phyloP scores from a whole-genome alignment of 768 basidiomycete genomes.

The Tephrocybe sp. region DNA sequence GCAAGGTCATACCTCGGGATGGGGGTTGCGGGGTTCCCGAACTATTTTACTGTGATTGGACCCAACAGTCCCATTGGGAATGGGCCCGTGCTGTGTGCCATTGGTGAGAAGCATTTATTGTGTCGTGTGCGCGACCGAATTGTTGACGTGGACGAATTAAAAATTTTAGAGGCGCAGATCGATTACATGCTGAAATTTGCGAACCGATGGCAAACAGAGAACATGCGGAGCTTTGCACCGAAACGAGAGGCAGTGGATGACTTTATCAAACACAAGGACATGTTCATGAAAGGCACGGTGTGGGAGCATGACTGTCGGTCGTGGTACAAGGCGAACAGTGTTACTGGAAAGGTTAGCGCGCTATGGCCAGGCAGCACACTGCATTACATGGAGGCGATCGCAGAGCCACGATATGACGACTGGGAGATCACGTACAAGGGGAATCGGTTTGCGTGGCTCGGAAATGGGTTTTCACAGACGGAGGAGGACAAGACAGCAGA shows the following conservation, averaged over 20 bases:
- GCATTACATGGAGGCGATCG: conserved; percentile 34
- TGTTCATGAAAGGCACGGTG: conserved; percentile 33
- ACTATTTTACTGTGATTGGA: conserved; percentile 32
- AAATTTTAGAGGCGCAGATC: conserved; percentile 27
- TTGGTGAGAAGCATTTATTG: conserved; percentile 23
- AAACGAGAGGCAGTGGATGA: conserved; percentile 34
- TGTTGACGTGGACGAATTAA: conserved; percentile 3
- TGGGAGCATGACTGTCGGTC: conserved; percentile 31
- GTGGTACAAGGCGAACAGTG: conserved; percentile 33
- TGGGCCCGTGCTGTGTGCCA: conserved; percentile 28
- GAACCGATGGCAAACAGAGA: conserved; percentile 35
- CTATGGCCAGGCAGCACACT: conserved; percentile 37
- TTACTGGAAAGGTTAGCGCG: conserved; percentile 28
- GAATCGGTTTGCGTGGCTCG: conserved; percentile 34
- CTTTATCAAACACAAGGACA: conserved; percentile 29
- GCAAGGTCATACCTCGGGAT: conserved; percentile 31
- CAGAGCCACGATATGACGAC: conserved; percentile 33
- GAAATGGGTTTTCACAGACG: conserved; percentile 34
- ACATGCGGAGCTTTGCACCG: conserved; percentile 34
- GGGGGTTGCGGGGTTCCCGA: conserved; percentile 31
- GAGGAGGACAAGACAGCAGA: conserved; percentile 31
- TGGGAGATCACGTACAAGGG: conserved; percentile 34
- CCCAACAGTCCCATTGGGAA: conserved; percentile 36
- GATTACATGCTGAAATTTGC: conserved; percentile 35
- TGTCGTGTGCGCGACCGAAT: neutral